Percentiles rank a stretch among this genome's conserved stretches.
These are phyloP conservation scores for Lipomyces sp. DNA, from an alignment of 805 yeast species.

Conservation along the genomic window DNA sequence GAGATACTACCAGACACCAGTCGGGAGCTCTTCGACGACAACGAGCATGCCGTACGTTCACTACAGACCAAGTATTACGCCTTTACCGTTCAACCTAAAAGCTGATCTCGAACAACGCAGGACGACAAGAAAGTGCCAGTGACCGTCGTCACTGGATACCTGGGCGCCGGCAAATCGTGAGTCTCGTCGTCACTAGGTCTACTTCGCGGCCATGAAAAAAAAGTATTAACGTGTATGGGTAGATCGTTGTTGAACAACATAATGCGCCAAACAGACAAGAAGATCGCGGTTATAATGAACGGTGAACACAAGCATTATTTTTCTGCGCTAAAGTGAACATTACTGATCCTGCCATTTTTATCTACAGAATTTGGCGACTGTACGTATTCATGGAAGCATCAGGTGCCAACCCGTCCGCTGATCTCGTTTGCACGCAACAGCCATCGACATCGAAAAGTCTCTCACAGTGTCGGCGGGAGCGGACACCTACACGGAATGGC, in stretches of 20 bases:
- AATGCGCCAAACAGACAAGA: conserved; percentile 63
- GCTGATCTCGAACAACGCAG: neutral
- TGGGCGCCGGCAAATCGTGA: conserved; percentile 86
- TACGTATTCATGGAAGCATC: conserved; percentile 6
- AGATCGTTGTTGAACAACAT: conserved; percentile 70
- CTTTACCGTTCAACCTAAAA: too few species aligned
- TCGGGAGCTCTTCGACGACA: neutral
- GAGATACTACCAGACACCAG: neutral
- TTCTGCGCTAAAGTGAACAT: too few species aligned
- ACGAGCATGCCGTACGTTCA: neutral
- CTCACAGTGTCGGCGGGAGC: conserved; percentile 62
- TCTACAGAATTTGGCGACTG: conserved; percentile 34
- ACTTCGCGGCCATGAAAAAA: neutral
- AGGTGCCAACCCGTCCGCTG: neutral
- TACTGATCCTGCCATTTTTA: conserved; percentile 1
- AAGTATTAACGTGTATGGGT: neutral
- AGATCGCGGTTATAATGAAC: conserved; percentile 85
- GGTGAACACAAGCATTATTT: conserved; percentile 36
- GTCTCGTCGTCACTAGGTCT: neutral
- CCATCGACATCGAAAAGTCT: conserved; percentile 83
- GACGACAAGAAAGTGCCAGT: conserved; percentile 64
- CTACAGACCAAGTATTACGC: neutral
- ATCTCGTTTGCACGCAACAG: conserved; percentile 59
- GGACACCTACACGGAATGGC: conserved; percentile 80
- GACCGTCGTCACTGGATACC: conserved; percentile 88